phyloP scores from a whole-genome alignment of 352 stramenopile species.

The Poterioochromonas sp. region DNA sequence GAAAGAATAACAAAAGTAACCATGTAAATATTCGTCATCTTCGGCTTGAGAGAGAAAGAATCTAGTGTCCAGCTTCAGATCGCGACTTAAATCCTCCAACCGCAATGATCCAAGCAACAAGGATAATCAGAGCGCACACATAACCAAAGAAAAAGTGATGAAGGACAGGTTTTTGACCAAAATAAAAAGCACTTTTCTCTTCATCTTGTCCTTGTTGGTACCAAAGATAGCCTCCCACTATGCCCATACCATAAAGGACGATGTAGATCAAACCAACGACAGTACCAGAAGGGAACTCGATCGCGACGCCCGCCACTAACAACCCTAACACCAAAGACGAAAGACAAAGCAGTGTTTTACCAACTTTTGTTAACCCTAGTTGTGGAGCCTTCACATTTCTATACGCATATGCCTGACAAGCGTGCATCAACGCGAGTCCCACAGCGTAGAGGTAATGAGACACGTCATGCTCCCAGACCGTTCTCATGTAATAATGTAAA shows the following conservation, averaged over 20 bases:
- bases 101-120: not conserved
- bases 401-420: not conserved
- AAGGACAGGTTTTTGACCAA: not conserved
- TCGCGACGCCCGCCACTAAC: not conserved
- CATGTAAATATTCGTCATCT: no score
- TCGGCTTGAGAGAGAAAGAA: no score
- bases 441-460: conserved; percentile 17
- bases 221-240: not conserved
- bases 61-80: no score
- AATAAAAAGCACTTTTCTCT: not conserved
- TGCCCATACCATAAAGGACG: not conserved
- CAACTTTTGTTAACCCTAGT: not conserved
- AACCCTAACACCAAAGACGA: not conserved
- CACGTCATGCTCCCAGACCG: conserved; percentile 11
- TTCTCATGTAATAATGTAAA: not conserved
- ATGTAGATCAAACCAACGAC: not conserved
- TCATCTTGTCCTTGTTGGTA: not conserved
- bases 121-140: not conserved
- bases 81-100: not conserved
- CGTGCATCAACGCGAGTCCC: not conserved
- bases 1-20: no score
- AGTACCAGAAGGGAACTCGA: conserved; percentile 8
- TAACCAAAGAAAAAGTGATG: conserved; percentile 8
- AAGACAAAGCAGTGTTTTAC: not conserved
- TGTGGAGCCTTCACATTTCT: not conserved